Evolutionary conservation across 2,329 filamentous ascomycete species (phyloP), one percentile per base, ranked within the genome.

Genomic region (Cytospora paraplurivora): DNA sequence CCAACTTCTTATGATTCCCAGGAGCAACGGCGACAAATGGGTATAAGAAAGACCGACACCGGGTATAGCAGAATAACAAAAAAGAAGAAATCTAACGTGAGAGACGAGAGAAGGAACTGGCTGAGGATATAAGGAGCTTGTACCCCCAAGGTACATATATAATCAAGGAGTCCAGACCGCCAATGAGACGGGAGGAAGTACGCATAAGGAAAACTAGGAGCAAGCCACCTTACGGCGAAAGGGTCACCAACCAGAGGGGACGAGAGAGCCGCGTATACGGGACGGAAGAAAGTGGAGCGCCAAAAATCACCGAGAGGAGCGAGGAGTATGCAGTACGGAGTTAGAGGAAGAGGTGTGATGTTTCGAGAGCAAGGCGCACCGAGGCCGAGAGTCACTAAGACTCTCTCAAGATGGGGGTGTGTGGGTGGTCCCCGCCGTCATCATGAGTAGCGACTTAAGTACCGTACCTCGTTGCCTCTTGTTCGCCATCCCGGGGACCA

Each of bases 141-240:
- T 47, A 50, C 51, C 19, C 11, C 51, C 59, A 38, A 19, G 21
- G 58, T 35, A 53, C 49, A 61, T 49, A 38, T 50, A 54, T 19
- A 34, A 50, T 3, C 37, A 11, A 37, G 41, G 33, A 41, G 33
- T 15, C 50, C 2, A 1, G 27, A 11, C 27, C 17, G 50, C 49
- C 54, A 52, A 55, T 12, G 11, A 47, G 33, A 44, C 33, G 35
- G 35, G 38, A 47, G 55, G 47, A 47, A 44, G 19, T 37, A 58
- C 32, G 37, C n/a, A 34, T 49, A 50, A 37, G 49, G 27, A 27
- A 35, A 51, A 44, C 55, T 19, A 49, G 37, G 34, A 52, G 37
- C 38, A 37, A 61, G 58, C 58, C 27, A 11, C 32, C 5, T 35
- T 41, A 33, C 13, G 34, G 50, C n/a, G 34, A 54, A 15, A 32